Conservation (phyloP, 1,139 yeast genomes). For the Yamadazyma membranifaciens region DNA sequence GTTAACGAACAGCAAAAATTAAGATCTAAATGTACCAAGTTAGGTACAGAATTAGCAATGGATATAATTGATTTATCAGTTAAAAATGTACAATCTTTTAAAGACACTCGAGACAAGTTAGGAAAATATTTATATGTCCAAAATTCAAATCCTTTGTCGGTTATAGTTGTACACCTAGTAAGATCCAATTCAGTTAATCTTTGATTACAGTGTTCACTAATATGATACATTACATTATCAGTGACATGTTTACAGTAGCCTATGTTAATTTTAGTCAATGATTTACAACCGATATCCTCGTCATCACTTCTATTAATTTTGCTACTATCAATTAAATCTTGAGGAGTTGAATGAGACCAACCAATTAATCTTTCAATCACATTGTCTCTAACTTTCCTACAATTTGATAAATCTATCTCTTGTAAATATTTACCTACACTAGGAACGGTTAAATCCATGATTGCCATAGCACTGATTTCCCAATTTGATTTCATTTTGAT, state of each 20-base stretch:
- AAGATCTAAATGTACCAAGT: slow-evolving; percentile 54
- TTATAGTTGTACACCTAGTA: slow-evolving; percentile 74
- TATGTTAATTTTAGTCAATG: slow-evolving; percentile 50
- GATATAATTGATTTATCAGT: slow-evolving; percentile 65
- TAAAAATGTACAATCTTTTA: slow-evolving; percentile 72
- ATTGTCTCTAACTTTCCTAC: slow-evolving; percentile 70
- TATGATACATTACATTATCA: slow-evolving; percentile 62
- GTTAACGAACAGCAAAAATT: slow-evolving; percentile 76
- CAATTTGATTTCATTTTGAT: slow-evolving; percentile 68
- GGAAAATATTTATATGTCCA: slow-evolving; percentile 62
- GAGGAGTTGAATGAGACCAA: slow-evolving; percentile 28
- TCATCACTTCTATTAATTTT: slow-evolving; percentile 13
- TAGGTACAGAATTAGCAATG: slow-evolving; percentile 60
- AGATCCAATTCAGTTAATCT: slow-evolving; percentile 58
- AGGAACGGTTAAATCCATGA: slow-evolving; percentile 71
- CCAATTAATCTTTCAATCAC: slow-evolving; percentile 68
- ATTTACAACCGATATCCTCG: slow-evolving; percentile 54
- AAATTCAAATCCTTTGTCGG: slow-evolving; percentile 67
- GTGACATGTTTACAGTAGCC: slow-evolving; percentile 76
- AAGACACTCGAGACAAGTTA: slow-evolving; percentile 47
- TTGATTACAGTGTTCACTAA: slow-evolving; percentile 57
- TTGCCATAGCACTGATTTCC: slow-evolving; percentile 79
- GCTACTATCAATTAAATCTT: slow-evolving; percentile 9
- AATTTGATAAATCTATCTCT: slow-evolving; percentile 66
- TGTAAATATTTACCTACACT: slow-evolving; percentile 58